Evolutionary conservation across 129 eudicot genomes (phyloP), one percentile per base, ranked within the genome.

Genomic region (Glebionis coronaria): DNA sequence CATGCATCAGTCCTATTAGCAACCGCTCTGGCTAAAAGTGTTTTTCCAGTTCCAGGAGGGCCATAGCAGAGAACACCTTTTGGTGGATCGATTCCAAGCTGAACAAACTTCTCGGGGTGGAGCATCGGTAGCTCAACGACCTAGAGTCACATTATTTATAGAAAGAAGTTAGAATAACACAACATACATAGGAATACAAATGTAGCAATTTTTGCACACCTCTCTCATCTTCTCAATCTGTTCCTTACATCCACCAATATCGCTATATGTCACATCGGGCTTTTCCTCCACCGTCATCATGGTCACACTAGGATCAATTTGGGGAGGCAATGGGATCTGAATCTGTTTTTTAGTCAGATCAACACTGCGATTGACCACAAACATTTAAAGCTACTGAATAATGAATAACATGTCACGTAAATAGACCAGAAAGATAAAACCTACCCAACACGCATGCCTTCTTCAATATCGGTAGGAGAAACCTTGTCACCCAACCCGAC

Each of bases 221-320:
- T 94, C 99, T 81, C 97, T 74, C 99, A 94, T 89, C 69, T 90
- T 94, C 63, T 94, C 99, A 58, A 94, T 94, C 73, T 94, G 99
- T 68, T 94, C 99, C 77, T 94, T 94, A 42, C 99, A 94, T 63
- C 99, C 99, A 61, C 99, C 99, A 55, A 94, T 97, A 63, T 94
- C 99, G 70, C 90, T 89, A 69, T 94, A 94, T 46, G 99, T 89
- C 65, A 94, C 97, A 76, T 94, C 99, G 16, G 99, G 99, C 70
- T 94, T 94, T 76, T 94, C 97, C 70, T 94, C 99, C 42, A 94
- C 99, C 0, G 99, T 94, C 99, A 94, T 94, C 99, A 94, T 94
- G 55, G 99, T 94, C 23, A 94, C 99, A 73, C 90, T 94, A 61
- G 99, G 99, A 77, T 94, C 95, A 73, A 94, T 89, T 76, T 90